Percentiles rank a stretch among this genome's conserved stretches.
Conservation (phyloP, 2,329 filamentous ascomycete genomes). For the Coleophoma crateriformis region DNA sequence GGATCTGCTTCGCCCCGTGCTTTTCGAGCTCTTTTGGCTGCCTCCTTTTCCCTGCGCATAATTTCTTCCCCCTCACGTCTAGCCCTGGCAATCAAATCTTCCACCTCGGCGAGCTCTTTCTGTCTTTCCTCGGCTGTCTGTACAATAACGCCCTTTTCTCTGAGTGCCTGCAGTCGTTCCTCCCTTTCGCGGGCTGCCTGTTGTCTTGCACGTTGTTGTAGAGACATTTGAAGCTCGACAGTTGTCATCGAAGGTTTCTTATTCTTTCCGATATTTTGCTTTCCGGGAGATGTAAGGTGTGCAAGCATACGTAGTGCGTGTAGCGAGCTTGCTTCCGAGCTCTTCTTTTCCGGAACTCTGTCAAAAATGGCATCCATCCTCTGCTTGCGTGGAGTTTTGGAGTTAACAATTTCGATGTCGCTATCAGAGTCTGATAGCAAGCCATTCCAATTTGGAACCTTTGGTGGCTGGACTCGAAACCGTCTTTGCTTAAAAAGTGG, state of each 20-base stretch:
- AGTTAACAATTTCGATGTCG: slow-evolving; percentile 32
- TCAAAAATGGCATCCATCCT: slow-evolving; percentile 64
- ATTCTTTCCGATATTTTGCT: slow-evolving; percentile 35
- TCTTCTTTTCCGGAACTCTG: slow-evolving; percentile 55
- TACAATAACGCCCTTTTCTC: slow-evolving; percentile 72
- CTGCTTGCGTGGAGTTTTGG: slow-evolving; percentile 33
- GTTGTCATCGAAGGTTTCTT: slow-evolving; percentile 56
- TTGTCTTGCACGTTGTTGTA: slow-evolving; percentile 68
- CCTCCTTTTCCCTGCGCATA: slow-evolving; percentile 69
- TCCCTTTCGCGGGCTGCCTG: slow-evolving; percentile 77
- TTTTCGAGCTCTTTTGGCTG: slow-evolving; percentile 58
- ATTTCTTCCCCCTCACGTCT: slow-evolving; percentile 75
- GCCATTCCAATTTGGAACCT: slow-evolving; percentile 27
- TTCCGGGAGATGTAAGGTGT: slow-evolving; percentile 60
- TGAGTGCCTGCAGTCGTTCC: slow-evolving; percentile 70
- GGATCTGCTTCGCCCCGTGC: slow-evolving; percentile 34
- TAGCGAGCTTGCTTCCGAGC: slow-evolving; percentile 58
- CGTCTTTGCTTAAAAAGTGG: slow-evolving; percentile 19
- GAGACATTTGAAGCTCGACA: slow-evolving; percentile 60
- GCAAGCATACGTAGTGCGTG: slow-evolving; percentile 69
- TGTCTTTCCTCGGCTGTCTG: slow-evolving; percentile 85
- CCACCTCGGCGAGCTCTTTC: slow-evolving; percentile 74
- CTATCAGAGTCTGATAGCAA: slow-evolving; percentile 37
- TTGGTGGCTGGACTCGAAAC: slow-evolving; percentile 34
- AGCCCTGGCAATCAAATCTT: slow-evolving; percentile 83